Percentiles rank a stretch among this genome's conserved stretches.
These are phyloP conservation scores for Clavispora asparagi DNA, from an alignment of 805 yeast genomes.

Conservation along the genomic window DNA sequence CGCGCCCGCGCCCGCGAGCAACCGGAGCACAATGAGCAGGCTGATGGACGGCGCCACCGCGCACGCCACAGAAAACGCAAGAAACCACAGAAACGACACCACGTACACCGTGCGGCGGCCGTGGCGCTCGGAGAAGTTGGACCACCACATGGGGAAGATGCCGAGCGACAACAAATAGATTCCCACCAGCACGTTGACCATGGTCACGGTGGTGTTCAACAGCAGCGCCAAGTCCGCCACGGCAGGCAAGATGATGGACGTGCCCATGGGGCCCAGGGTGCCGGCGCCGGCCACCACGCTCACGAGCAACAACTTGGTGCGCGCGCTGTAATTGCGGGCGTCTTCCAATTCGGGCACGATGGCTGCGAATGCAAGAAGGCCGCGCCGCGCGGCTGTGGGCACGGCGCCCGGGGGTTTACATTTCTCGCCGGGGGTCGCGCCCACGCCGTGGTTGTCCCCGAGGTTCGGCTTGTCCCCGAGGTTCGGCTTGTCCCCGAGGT, in stretches of 20 bases:
- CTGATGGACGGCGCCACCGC: conserved; percentile 59
- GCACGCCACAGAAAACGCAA: conserved; percentile 68
- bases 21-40: conserved; percentile 60
- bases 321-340: conserved; percentile 56
- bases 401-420: no score
- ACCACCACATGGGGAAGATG: conserved; percentile 86
- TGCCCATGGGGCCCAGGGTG: conserved; percentile 84
- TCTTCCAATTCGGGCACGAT: conserved; percentile 69
- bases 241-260: conserved; percentile 79
- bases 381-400: conserved; percentile 39
- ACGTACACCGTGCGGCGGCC: conserved; percentile 76
- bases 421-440: no score
- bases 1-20: conserved; percentile 78
- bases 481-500: no score
- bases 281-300: conserved; percentile 68
- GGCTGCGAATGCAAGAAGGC: conserved; percentile 47
- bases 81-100: conserved; percentile 56
- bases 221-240: conserved; percentile 52
- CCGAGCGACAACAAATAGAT: conserved; percentile 71
- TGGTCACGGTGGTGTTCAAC: conserved; percentile 50
- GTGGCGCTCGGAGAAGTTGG: conserved; percentile 64
- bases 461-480: no score
- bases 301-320: conserved; percentile 50
- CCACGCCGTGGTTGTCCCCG: no score
- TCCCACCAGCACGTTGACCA: conserved; percentile 77